Conservation (phyloP, 495 filamentous ascomycete species). For the Bacidia gigantensis region DNA sequence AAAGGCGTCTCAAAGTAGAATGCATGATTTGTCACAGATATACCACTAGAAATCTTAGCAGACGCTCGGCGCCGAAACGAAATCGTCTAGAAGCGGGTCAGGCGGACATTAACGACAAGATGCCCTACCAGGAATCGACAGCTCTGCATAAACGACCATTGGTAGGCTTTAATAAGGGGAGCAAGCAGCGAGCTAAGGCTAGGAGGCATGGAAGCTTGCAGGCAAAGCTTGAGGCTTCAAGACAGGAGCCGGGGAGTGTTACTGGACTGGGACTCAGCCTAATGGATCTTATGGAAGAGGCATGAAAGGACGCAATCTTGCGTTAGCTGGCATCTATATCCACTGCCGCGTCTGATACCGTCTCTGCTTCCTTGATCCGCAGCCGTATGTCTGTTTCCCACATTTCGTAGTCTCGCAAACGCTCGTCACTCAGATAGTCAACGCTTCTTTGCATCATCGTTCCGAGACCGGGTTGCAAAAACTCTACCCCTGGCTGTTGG, state of each 20-base stretch:
- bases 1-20: conserved; percentile 3
- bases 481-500: conserved; percentile 12
- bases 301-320: conserved; percentile 3
- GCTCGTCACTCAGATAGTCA: conserved; percentile 63
- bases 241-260: conserved; percentile 21
- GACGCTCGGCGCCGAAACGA: neutral
- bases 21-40: conserved; percentile 11
- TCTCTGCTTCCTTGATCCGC: conserved; percentile 38
- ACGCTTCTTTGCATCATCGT: conserved; percentile 78
- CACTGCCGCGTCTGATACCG: neutral
- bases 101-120: neutral
- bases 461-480: conserved; percentile 42
- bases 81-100: neutral
- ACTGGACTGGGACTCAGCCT: conserved; percentile 35
- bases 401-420: conserved; percentile 47
- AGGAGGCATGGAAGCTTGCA: conserved; percentile 46
- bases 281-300: conserved; percentile 42
- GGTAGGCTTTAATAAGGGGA: conserved; percentile 44
- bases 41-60: neutral
- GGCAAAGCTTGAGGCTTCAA: conserved; percentile 40
- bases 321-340: conserved; percentile 3
- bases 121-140: neutral
- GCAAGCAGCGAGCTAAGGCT: conserved; percentile 45
- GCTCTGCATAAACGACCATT: too few species aligned
- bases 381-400: conserved; percentile 62